These are phyloP conservation scores for Emydomyces testavorans DNA, from an alignment of 2,329 filamentous ascomycete genomes.

Conservation along the genomic window DNA sequence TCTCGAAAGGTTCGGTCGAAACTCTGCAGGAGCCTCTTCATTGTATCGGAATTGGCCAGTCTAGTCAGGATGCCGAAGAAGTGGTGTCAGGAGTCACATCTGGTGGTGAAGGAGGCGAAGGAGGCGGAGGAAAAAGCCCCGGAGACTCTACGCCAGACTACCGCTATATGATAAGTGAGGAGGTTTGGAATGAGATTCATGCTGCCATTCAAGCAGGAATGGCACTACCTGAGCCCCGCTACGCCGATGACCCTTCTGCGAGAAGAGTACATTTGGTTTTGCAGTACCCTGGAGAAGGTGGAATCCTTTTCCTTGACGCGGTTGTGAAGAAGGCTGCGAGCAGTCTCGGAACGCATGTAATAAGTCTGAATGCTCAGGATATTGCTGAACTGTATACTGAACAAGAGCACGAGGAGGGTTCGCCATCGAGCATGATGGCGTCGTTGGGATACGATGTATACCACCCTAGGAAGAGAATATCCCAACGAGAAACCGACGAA, in stretches of 20 bases:
- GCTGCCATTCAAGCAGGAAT: conserved; percentile 43
- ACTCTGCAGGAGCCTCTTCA: conserved; percentile 15
- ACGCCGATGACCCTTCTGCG: conserved; percentile 38
- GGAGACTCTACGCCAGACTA: conserved; percentile 6
- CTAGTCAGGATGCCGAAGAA: conserved; percentile 17
- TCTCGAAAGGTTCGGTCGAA: conserved; percentile 17
- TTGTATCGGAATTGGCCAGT: conserved; percentile 23
- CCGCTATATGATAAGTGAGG: conserved; percentile 25
- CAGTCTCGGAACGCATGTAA: conserved; percentile 39
- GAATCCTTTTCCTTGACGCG: conserved; percentile 44
- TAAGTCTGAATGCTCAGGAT: conserved; percentile 37
- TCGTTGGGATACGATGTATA: conserved; percentile 46
- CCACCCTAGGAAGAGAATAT: conserved; percentile 23
- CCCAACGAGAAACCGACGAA: conserved; percentile 34
- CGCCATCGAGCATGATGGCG: conserved; percentile 26
- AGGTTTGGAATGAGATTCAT: conserved; percentile 39
- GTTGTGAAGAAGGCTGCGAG: conserved; percentile 54
- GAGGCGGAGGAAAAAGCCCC: conserved; percentile 17
- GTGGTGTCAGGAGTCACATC: conserved; percentile 14
- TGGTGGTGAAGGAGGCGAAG: conserved; percentile 22
- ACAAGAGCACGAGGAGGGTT: conserved; percentile 30
- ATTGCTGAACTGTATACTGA: conserved; percentile 35
- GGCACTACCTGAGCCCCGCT: conserved; percentile 30
- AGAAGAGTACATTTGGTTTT: conserved; percentile 48
- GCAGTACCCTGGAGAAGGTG: conserved; percentile 48